Evolutionary conservation across 441 rosid genomes (phyloP), one percentile per base, ranked within the genome.

Genomic region (Flueggea neowawraea): DNA sequence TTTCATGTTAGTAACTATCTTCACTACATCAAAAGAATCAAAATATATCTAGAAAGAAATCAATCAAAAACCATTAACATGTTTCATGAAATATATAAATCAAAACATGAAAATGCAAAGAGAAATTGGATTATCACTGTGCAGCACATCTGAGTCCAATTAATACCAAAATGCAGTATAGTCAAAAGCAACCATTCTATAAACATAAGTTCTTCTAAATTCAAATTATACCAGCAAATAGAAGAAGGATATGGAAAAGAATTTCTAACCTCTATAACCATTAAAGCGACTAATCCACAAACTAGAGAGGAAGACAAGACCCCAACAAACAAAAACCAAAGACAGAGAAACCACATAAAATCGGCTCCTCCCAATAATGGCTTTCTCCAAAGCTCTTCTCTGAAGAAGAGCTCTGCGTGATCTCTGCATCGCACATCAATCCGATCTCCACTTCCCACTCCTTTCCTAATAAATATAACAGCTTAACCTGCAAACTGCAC

Each of bases 361-460:
- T 16, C 71, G 69, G 65, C 57, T 80, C 67, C 70, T 85, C 62
- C 82, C 87, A 60, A 64, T 58, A 28, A 54, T 55, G 61, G 57
- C 65, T 72, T 69, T 79, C 64, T 74, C 86, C 45, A 67, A 79
- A 71, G 82, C 91, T 78, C 97, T 85, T 75, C 90, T 81, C 41
- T 61, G 69, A 53, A 81, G 93, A 90, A 88, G 86, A 88, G 91
- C 89, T 83, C 70, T 82, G 69, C 90, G 83, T 66, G 96, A 88
- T 77, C 91, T 90, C 87, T 84, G 96, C 98, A 93, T 93, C 60
- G 80, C 81, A 86, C 96, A 93, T 90, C 84, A 68, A 73, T 68
- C 73, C 73, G n/a, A n/a, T 14, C n/a, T 14, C 50, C 50, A 47
- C 50, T 43, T 3, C 10, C 45, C 8, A 43, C 45, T 11, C 12